Evolutionary conservation across 371 early-diverging fungal species (phyloP).

Genomic region (Blakeslea trispora): DNA sequence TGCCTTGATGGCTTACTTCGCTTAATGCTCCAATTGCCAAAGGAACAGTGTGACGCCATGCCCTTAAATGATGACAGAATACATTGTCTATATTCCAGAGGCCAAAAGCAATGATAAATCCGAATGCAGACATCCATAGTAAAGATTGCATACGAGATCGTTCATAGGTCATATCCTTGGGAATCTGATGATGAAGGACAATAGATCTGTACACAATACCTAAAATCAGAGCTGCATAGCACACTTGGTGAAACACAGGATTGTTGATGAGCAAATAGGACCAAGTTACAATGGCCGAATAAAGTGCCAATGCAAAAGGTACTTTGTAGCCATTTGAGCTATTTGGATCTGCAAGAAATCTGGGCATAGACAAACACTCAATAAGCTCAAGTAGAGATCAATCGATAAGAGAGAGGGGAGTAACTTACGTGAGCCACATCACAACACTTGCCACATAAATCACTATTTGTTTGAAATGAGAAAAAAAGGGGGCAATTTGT

Average conservation of each 20-base stretch:
- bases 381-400: conserved; percentile 20
- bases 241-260: conserved; percentile 77
- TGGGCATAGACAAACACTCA: conserved; percentile 34
- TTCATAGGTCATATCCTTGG: conserved; percentile 35
- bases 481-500: conserved; percentile 14
- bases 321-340: conserved; percentile 36
- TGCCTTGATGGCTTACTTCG: conserved; percentile 26
- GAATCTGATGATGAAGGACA: conserved; percentile 34
- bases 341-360: conserved; percentile 52
- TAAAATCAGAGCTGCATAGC: conserved; percentile 60
- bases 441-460: conserved; percentile 53
- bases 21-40: conserved; percentile 56
- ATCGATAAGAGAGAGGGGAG: no score
- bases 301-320: conserved; percentile 46
- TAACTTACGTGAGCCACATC: conserved; percentile 46
- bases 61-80: conserved; percentile 60
- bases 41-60: conserved; percentile 49
- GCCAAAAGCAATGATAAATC: conserved; percentile 63
- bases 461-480: conserved; percentile 34
- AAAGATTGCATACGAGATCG: conserved; percentile 32
- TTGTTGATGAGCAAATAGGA: conserved; percentile 67
- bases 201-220: conserved; percentile 51
- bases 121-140: conserved; percentile 37
- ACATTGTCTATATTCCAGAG: conserved; percentile 85
- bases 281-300: conserved; percentile 61